These are phyloP conservation scores for Hyaloscypha finlandica DNA, from an alignment of 495 filamentous ascomycete species.

Conservation along the genomic window DNA sequence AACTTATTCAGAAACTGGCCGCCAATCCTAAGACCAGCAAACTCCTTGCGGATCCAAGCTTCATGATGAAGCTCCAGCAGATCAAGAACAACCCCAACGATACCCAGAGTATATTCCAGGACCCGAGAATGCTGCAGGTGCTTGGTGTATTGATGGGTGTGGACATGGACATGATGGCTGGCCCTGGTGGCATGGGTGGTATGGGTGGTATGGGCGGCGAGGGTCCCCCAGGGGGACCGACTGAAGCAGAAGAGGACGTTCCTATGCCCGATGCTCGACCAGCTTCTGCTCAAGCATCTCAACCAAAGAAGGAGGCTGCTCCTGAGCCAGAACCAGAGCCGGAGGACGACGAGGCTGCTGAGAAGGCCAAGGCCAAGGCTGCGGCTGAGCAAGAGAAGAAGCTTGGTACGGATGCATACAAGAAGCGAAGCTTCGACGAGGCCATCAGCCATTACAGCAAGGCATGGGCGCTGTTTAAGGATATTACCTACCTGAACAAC, in stretches of 20 bases:
- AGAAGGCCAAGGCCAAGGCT: constrained; percentile 86
- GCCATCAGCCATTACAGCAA: constrained; percentile 95
- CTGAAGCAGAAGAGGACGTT: constrained; percentile 70
- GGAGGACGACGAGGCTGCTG: constrained; percentile 77
- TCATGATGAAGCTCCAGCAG: constrained; percentile 86
- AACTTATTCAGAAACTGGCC: constrained; percentile 85
- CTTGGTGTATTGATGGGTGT: constrained; percentile 92
- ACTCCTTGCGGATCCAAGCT: constrained; percentile 80
- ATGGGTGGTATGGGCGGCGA: constrained; percentile 46
- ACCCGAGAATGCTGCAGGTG: constrained; percentile 91
- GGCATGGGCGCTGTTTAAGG: constrained; percentile 92
- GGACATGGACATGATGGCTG: constrained; percentile 81
- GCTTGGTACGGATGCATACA: constrained; percentile 92
- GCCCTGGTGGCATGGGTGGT: constrained; percentile 23
- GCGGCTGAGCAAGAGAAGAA: constrained; percentile 94
- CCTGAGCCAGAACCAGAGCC: constrained; percentile 58
- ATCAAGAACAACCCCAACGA: constrained; percentile 79
- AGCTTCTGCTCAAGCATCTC: constrained; percentile 39
- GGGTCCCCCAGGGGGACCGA: constrained; percentile 40
- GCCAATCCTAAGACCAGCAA: constrained; percentile 87
- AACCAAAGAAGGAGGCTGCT: constrained; percentile 45
- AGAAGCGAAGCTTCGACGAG: constrained; percentile 93
- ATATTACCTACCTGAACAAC: constrained; percentile 98
- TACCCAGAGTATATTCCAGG: constrained; percentile 76
- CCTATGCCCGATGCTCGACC: constrained; percentile 72